These are phyloP conservation scores for Lophiostoma macrostomum DNA, from an alignment of 495 filamentous ascomycete genomes.

Conservation along the genomic window DNA sequence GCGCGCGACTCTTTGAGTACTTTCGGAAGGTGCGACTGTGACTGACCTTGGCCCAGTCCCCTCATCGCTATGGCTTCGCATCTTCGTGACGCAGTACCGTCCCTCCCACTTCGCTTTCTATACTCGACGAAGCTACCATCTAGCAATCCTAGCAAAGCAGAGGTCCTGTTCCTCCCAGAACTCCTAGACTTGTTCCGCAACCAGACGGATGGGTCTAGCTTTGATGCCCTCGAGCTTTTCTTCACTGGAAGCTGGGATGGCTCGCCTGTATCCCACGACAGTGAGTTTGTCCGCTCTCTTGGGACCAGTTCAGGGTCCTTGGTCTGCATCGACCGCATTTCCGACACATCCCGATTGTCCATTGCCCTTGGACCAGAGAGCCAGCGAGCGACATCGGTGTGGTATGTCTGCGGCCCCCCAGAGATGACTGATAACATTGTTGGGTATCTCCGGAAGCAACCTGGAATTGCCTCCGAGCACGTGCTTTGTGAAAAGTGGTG, in stretches of 20 bases:
- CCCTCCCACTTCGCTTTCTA: constrained; percentile 36
- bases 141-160: not conserved
- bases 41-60: constrained; percentile 31
- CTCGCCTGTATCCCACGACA: not conserved
- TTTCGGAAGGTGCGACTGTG: not conserved
- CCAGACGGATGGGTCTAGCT: not conserved
- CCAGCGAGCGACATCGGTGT: constrained; percentile 53
- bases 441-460: constrained; percentile 45
- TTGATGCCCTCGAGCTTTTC: constrained; percentile 25
- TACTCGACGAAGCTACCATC: constrained; percentile 37
- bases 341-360: constrained; percentile 14
- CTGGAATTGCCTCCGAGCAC: constrained; percentile 53
- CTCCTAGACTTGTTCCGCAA: constrained; percentile 30
- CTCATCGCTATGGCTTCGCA: constrained; percentile 43
- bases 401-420: constrained; percentile 78
- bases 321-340: constrained; percentile 28
- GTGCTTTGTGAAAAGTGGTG: constrained; percentile 89
- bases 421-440: constrained; percentile 79
- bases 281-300: not conserved
- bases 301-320: not conserved
- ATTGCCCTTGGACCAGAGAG: constrained; percentile 42
- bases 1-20: constrained; percentile 37
- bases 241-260: constrained; percentile 22
- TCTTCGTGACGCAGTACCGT: constrained; percentile 28
- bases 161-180: constrained; percentile 39